phyloP scores from a whole-genome alignment of 129 eudicot genomes.

The Heracleum sosnowskyi region DNA sequence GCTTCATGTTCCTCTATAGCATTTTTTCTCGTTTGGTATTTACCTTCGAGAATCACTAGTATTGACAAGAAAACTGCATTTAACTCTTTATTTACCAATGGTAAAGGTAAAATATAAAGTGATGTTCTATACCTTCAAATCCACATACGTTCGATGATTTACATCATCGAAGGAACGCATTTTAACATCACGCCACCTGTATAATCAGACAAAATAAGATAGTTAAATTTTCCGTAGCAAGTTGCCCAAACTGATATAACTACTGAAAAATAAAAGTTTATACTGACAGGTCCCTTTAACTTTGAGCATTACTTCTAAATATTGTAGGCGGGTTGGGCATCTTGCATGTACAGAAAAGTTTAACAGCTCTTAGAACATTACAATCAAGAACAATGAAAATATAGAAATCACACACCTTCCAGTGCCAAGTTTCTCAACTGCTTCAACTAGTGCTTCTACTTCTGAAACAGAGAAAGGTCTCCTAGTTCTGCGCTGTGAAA shows the following conservation, averaged over 20 bases:
- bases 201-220: slow-evolving; percentile 10
- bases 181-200: slow-evolving; percentile 98
- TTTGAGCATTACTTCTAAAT: not conserved
- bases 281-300: not conserved
- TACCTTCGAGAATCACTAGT: not conserved
- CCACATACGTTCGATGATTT: slow-evolving; percentile 94
- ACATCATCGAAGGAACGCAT: slow-evolving; percentile 85
- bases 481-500: slow-evolving; percentile 78
- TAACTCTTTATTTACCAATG: not conserved
- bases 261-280: not conserved
- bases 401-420: slow-evolving; percentile 47
- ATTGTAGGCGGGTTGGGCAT: not conserved
- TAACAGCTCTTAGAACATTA: not conserved
- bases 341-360: not conserved
- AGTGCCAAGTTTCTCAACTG: slow-evolving; percentile 95
- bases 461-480: slow-evolving; percentile 87
- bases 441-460: slow-evolving; percentile 95
- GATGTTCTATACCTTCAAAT: slow-evolving; percentile 55
- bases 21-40: not conserved
- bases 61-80: not conserved
- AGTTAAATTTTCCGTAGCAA: not conserved
- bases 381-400: not conserved
- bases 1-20: not conserved
- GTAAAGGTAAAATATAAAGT: not conserved
- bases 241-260: not conserved